Evolutionary conservation across 495 filamentous ascomycete genomes (phyloP), one percentile per base, ranked within the genome.

Genomic region (Penicillium chermesinum): DNA sequence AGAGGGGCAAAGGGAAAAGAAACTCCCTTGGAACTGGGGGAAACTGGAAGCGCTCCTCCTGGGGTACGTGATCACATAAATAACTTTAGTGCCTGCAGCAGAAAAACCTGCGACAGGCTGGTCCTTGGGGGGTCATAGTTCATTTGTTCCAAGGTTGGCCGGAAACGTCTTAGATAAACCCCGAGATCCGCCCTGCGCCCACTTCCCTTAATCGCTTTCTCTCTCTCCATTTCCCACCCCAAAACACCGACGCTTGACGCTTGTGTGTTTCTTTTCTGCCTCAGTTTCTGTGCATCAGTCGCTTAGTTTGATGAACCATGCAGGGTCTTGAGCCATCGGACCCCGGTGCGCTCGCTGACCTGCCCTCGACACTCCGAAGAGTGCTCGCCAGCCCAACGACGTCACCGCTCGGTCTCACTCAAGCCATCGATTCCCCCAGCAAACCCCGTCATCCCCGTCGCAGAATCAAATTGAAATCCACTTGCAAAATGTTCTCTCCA

Each of bases 271-370:
- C 33, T 42, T 22, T 32, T 37, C 2, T 20, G 43, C 12, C 36
- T 38, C 19, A 17, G 37, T 18, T 25, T 42, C 37, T 49, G 34
- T 41, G 13, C 30, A 20, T 44, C 32, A 40, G 27, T 37, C 41
- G 38, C 6, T 8, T 46, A 36, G 63, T 70, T 63, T n/a, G 50
- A 73, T 73, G 69, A 71, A 73, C 63, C 50, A 73, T 73, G 69
- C 69, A 69, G 63, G 63, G 59, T 60, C 61, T 36, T 67, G 67
- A 73, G 63, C 66, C 66, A 65, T 64, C 67, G 66, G 62, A 58
- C 62, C 61, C 60, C 55, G 61, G 57, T 62, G 64, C 61, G 63
- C 61, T 66, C 58, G 63, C 57, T 49, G 65, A 55, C 62, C 59
- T 67, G 47, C 67, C 65, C 36, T 66, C 67, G 27, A 69, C 64